Evolutionary conservation across 768 basidiomycete genomes (phyloP), one percentile per base, ranked within the genome.

Genomic region (Crepidotus variabilis): DNA sequence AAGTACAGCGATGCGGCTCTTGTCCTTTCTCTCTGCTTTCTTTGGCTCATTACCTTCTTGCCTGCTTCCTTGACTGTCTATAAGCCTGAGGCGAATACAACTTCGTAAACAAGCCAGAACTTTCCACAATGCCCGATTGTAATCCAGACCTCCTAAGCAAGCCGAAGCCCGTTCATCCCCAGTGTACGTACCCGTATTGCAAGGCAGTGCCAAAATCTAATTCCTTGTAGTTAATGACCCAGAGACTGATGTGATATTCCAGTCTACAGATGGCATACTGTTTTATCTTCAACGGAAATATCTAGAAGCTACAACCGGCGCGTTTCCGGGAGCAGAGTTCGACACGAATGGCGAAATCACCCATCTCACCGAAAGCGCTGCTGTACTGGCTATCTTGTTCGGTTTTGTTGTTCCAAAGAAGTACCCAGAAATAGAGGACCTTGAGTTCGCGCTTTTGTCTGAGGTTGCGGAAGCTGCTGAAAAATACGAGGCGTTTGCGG

Each of bases 401-500:
- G 58, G 60, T 14, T 71, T 67, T 47, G 52, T 67, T 23, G 64
- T 61, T 46, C 65, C 68, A 1, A 50, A 59, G 32, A 51, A 59
- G 9, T 63, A 63, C 47, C 67, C 65, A 9, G 52, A 56, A 22
- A 45, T 68, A 10, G 58, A 60, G 20, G 54, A 56, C 21, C 6
- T 56, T 11, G 33, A 46, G 2, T 61, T 64, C 39, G 56, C 60
- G 18, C 21, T 54, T 1, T 47, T 72, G 20, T 55, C 50, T 0
- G 39, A 55, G 3, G 46, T 72, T 9, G 69, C 69, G 2, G 69
- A 69, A 49, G 69, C 71, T 5, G 69, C 67, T 35, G 70, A 71
- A 51, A 71, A 72, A 52, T 72, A 72, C 45, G 63, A 69, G 52
- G 65, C 71, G 0, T 70, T 61, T 48, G 55, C 62, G n/a, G 64